phyloP scores from a whole-genome alignment of 306 rosid genomes.

The Prunus armeniaca region DNA sequence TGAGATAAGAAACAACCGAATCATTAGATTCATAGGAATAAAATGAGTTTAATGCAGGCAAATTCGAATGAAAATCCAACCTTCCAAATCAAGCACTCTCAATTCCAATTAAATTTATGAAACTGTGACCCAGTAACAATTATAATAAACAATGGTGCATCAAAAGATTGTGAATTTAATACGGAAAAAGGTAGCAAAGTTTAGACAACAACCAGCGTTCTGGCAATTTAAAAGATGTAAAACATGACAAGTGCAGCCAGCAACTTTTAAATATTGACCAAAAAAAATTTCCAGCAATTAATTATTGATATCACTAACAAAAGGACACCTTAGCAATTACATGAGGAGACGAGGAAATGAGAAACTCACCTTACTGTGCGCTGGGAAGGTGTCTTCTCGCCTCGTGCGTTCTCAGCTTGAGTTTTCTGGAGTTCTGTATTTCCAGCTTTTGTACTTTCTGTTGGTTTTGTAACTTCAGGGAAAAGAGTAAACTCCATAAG shows the following conservation, averaged over 20 bases:
- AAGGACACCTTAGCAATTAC: background rate
- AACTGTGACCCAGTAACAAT: background rate
- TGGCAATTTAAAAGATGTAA: background rate
- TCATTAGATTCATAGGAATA: constrained; percentile 8
- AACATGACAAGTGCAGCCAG: background rate
- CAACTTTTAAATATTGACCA: background rate
- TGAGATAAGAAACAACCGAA: constrained; percentile 17
- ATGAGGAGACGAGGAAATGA: background rate
- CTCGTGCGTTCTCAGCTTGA: constrained; percentile 17
- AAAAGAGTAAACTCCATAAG: constrained; percentile 92
- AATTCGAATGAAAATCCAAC: background rate
- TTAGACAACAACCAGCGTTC: background rate
- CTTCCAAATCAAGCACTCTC: background rate
- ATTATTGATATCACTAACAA: background rate
- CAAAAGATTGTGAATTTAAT: background rate
- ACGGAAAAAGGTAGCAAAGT: background rate
- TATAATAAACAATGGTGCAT: background rate
- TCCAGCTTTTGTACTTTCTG: constrained; percentile 41
- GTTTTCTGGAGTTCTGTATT: constrained; percentile 30
- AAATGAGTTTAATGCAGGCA: background rate
- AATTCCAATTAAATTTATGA: background rate
- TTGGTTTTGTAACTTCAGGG: constrained; percentile 69
- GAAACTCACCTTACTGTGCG: constrained; percentile 52
- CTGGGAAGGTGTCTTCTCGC: constrained; percentile 11
- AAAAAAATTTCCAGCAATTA: background rate